A percentile compares a stretch with the other conserved stretches of the same genome.
phyloP scores from a whole-genome alignment of 805 yeast species.

The Yarrowia keelungensis region DNA sequence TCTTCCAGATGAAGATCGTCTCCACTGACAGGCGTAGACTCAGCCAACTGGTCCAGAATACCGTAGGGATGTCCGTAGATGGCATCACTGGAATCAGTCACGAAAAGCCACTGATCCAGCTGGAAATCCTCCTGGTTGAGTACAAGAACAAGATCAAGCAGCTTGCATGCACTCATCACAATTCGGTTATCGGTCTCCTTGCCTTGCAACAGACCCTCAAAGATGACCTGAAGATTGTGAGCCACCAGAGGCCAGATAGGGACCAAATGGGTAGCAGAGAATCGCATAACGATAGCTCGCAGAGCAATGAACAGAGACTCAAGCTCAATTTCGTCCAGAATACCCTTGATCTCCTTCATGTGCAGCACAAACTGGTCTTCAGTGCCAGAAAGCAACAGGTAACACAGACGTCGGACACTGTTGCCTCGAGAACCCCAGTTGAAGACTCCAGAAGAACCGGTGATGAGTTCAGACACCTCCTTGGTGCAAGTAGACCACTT shows the following conservation, averaged over 20 bases:
- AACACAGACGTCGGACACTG: constrained; percentile 68
- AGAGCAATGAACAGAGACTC: constrained; percentile 62
- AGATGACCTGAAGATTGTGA: constrained; percentile 63
- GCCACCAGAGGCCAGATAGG: constrained; percentile 74
- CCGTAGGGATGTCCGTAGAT: constrained; percentile 55
- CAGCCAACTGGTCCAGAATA: constrained; percentile 58
- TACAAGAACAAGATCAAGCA: constrained; percentile 75
- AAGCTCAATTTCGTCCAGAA: constrained; percentile 53
- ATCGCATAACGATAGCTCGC: constrained; percentile 68
- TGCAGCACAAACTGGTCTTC: constrained; percentile 60
- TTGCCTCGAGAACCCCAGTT: constrained; percentile 67
- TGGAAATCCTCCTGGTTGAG: constrained; percentile 79
- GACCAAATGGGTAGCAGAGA: constrained; percentile 66
- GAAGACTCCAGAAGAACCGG: constrained; percentile 64
- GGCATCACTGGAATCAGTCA: constrained; percentile 70
- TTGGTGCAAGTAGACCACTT: constrained; percentile 72
- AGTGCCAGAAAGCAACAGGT: constrained; percentile 67
- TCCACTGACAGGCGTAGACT: constrained; percentile 42
- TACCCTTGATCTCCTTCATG: constrained; percentile 57
- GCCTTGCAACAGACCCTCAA: constrained; percentile 51
- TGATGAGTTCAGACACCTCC: constrained; percentile 56
- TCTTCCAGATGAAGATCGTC: constrained; percentile 21
- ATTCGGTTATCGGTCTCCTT: constrained; percentile 29
- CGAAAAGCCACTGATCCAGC: constrained; percentile 82
- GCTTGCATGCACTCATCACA: constrained; percentile 67